Conservation (phyloP, 2,329 filamentous ascomycete genomes). For the Teratosphaeria destructans region DNA sequence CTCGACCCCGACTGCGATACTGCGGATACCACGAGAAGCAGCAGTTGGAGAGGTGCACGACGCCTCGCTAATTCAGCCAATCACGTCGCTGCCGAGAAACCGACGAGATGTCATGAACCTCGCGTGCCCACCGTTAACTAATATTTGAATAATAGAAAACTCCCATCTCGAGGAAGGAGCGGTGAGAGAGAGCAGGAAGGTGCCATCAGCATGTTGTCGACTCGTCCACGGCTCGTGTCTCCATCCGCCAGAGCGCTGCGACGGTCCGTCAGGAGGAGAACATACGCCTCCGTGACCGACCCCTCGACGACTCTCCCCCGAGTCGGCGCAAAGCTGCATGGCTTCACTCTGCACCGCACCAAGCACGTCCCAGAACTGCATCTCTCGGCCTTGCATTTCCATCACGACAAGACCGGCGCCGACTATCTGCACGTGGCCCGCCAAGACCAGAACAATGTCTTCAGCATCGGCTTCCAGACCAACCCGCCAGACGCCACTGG, state of each 20-base stretch:
- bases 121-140: not conserved
- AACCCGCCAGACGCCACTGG: constrained; percentile 95
- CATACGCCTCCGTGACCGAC: constrained; percentile 60
- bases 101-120: not conserved
- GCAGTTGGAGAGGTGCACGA: not conserved
- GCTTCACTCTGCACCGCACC: constrained; percentile 79
- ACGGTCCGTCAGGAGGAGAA: constrained; percentile 1
- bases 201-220: constrained; percentile 10
- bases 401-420: constrained; percentile 90
- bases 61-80: not conserved
- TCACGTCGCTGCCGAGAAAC: not conserved
- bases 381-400: constrained; percentile 77
- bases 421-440: constrained; percentile 92
- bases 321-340: constrained; percentile 77
- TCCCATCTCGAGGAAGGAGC: not conserved
- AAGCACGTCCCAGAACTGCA: constrained; percentile 93
- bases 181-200: not conserved
- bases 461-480: constrained; percentile 98
- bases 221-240: constrained; percentile 12
- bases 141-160: no score
- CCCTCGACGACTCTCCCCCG: constrained; percentile 64
- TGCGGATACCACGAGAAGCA: no score
- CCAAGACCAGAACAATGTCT: constrained; percentile 98
- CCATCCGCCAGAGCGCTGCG: constrained; percentile 10
- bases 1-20: no score